Evolutionary conservation across 371 early-diverging fungal species (phyloP).

Genomic region (Apophysomyces variabilis): DNA sequence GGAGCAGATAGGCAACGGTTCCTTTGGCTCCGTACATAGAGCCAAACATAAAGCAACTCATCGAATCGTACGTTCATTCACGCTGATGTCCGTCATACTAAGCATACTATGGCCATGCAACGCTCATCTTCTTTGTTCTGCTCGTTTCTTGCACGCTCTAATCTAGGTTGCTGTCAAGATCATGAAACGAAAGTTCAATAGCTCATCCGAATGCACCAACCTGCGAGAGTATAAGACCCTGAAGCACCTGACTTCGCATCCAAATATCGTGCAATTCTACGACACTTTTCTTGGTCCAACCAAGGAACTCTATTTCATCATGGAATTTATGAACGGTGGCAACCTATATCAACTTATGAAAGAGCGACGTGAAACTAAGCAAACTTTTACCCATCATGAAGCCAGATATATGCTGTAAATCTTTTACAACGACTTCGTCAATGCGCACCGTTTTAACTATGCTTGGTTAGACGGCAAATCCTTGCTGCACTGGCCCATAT

Average conservation of each 20-base stretch:
- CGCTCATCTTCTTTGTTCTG: background rate
- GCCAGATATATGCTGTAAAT: slow-evolving; percentile 40
- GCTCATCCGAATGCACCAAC: slow-evolving; percentile 75
- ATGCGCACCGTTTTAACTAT: background rate
- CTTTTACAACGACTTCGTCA: background rate
- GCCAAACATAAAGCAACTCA: slow-evolving; percentile 75
- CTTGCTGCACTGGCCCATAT: slow-evolving; percentile 88
- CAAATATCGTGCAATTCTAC: slow-evolving; percentile 82
- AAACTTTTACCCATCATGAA: slow-evolving; percentile 32
- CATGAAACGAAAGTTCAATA: slow-evolving; percentile 91
- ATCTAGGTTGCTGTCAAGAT: slow-evolving; percentile 91
- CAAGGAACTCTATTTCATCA: slow-evolving; percentile 88
- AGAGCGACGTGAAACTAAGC: slow-evolving; percentile 60
- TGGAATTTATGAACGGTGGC: slow-evolving; percentile 91
- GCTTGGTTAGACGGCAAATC: slow-evolving; percentile 68
- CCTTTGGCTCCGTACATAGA: slow-evolving; percentile 90
- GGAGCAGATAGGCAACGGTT: slow-evolving; percentile 89
- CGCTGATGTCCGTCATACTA: background rate
- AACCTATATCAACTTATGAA: slow-evolving; percentile 90
- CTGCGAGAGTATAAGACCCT: slow-evolving; percentile 80
- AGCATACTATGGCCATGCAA: background rate
- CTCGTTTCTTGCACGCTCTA: background rate
- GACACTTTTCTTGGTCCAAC: slow-evolving; percentile 82
- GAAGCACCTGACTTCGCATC: slow-evolving; percentile 68
- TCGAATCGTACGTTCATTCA: slow-evolving; percentile 67